These are phyloP conservation scores for Spathaspora jeffriesii DNA, from an alignment of 1,139 yeast species.

Conservation along the genomic window DNA sequence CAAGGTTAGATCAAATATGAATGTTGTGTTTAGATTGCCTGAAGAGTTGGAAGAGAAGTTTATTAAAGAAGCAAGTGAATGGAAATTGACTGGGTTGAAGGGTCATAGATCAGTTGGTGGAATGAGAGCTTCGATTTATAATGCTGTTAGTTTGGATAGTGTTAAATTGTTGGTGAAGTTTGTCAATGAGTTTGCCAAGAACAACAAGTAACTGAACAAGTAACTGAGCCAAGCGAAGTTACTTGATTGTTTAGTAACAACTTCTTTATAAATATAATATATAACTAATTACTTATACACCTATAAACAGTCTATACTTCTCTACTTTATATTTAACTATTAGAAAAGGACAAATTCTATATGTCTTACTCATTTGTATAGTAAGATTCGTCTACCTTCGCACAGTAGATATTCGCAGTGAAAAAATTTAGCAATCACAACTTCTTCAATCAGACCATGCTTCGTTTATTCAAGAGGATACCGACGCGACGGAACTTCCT, in stretches of 20 bases:
- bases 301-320: no score
- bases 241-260: no score
- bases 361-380: no score
- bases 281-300: no score
- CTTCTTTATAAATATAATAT: no score
- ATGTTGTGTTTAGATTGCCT: conserved; percentile 82
- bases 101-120: conserved; percentile 99
- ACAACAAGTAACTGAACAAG: no score
- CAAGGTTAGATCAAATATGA: conserved; percentile 79
- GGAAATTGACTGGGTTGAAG: conserved; percentile 70
- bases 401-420: background rate
- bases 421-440: background rate
- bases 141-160: conserved; percentile 74
- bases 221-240: background rate
- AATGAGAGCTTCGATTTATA: conserved; percentile 89
- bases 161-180: conserved; percentile 61
- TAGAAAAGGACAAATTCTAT: no score
- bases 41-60: conserved; percentile 67
- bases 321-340: no score
- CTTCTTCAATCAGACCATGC: background rate
- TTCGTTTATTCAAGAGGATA: background rate
- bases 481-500: background rate
- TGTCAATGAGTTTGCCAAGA: conserved; percentile 62
- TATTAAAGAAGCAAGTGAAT: conserved; percentile 53
- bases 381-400: no score